These are phyloP conservation scores for Anastatica hierochuntica DNA, from an alignment of 345 rosid species.

Conservation along the genomic window DNA sequence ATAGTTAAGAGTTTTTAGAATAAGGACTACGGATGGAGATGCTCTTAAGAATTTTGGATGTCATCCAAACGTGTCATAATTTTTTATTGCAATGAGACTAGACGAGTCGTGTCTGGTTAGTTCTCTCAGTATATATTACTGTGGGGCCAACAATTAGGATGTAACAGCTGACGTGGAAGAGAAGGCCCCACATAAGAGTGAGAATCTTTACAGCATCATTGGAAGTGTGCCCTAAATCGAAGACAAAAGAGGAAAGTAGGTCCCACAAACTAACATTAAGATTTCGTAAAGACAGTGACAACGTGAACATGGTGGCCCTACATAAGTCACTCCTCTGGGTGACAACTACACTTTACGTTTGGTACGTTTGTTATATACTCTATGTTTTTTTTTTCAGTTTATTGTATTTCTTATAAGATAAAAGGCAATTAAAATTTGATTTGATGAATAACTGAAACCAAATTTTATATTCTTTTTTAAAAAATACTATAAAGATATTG, in stretches of 20 bases:
- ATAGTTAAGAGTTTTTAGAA: no score
- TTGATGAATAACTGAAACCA: no score
- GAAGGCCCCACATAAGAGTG: conserved; percentile 4
- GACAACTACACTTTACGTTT: conserved; percentile 19
- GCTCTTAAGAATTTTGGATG: no score
- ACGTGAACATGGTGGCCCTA: conserved; percentile 22
- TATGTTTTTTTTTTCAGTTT: background rate
- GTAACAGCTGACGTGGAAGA: conserved; percentile 15
- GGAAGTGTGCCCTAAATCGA: conserved; percentile 13
- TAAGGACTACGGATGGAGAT: no score
- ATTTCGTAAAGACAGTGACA: conserved; percentile 19
- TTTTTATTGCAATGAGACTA: no score
- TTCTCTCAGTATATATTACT: background rate
- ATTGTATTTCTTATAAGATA: background rate
- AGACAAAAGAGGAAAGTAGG: conserved; percentile 11
- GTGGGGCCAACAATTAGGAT: conserved; percentile 6
- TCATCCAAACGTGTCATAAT: no score
- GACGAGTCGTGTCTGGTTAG: no score
- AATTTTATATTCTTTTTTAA: no score
- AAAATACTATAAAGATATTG: no score
- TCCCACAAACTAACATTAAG: conserved; percentile 1
- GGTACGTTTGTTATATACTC: no score
- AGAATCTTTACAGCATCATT: conserved; percentile 21
- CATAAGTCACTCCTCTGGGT: conserved; percentile 22
- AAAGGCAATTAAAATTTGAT: no score